Conservation (phyloP, 768 basidiomycete genomes). For the Kwoniella heveanensis region DNA sequence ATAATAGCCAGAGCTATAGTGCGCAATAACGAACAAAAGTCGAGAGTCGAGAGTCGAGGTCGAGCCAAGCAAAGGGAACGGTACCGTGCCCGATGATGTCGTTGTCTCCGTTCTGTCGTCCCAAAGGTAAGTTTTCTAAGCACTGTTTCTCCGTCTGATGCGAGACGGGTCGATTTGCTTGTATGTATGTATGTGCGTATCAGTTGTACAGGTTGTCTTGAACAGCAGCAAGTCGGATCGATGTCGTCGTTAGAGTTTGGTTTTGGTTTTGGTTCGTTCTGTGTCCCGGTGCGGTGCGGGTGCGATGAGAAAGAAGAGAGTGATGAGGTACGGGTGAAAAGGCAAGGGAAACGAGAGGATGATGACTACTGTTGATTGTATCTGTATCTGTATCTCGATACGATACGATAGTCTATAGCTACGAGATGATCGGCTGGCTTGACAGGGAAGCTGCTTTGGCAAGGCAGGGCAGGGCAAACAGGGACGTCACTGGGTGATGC, state of each 20-base stretch:
- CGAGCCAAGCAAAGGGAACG: not conserved
- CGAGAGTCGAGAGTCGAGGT: too few relatives aligned
- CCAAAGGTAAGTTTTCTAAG: too few relatives aligned
- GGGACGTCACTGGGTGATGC: too few relatives aligned
- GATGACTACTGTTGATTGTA: not conserved
- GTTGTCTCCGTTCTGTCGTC: too few relatives aligned
- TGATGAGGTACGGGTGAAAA: not conserved
- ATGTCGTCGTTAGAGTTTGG: not conserved
- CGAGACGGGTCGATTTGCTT: not conserved
- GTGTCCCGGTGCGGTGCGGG: not conserved
- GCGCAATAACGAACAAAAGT: not conserved
- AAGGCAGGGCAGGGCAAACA: too few relatives aligned
- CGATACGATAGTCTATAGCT: too few relatives aligned
- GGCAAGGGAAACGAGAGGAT: not conserved
- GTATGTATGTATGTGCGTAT: constrained; percentile 1
- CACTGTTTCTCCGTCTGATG: too few relatives aligned
- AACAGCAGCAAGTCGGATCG: not conserved
- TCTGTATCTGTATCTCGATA: too few relatives aligned
- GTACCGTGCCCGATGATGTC: not conserved
- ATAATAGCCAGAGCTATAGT: too few relatives aligned
- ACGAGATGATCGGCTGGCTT: not conserved
- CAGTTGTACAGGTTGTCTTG: too few relatives aligned
- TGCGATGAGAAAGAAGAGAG: not conserved
- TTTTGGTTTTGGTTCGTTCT: too few relatives aligned
- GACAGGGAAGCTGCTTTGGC: too few relatives aligned